Evolutionary conservation across 1,139 yeast genomes (phyloP).

Genomic region (Geotrichum carabidarum): DNA sequence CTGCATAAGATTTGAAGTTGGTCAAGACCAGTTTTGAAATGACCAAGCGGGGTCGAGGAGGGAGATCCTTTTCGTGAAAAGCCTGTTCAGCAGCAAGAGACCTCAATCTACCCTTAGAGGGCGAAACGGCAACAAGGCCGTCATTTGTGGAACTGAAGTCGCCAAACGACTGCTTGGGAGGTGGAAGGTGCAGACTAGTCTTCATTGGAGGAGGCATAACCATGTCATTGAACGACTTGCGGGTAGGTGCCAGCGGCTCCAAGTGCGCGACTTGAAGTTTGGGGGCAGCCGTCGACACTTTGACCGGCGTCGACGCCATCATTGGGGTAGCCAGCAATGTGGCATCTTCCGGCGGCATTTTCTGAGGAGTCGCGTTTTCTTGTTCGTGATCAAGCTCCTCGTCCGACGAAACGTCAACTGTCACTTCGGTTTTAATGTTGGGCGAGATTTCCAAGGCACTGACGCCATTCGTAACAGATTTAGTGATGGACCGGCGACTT

Average conservation of each 20-base stretch:
- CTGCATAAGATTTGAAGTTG: constrained; percentile 94
- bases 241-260: constrained; percentile 6
- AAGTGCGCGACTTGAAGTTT: constrained; percentile 7
- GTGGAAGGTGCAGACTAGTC: not conserved
- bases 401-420: not conserved
- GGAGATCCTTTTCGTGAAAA: constrained; percentile 10
- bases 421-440: not conserved
- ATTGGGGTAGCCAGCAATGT: constrained; percentile 1
- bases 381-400: not conserved
- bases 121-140: constrained; percentile 17
- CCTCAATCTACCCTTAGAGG: constrained; percentile 18
- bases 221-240: constrained; percentile 1
- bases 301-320: not conserved
- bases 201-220: not conserved
- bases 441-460: constrained; percentile 2
- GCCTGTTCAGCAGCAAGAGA: constrained; percentile 18
- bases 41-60: constrained; percentile 53
- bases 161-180: not conserved
- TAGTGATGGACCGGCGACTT: not conserved
- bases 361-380: not conserved
- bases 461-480: not conserved
- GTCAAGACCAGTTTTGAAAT: constrained; percentile 68
- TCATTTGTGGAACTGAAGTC: constrained; percentile 3
- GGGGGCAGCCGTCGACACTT: not conserved
- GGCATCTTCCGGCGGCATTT: not conserved